Conservation (phyloP, 176 grass and related monocot genomes). For the Thinopyrum elongatum region DNA sequence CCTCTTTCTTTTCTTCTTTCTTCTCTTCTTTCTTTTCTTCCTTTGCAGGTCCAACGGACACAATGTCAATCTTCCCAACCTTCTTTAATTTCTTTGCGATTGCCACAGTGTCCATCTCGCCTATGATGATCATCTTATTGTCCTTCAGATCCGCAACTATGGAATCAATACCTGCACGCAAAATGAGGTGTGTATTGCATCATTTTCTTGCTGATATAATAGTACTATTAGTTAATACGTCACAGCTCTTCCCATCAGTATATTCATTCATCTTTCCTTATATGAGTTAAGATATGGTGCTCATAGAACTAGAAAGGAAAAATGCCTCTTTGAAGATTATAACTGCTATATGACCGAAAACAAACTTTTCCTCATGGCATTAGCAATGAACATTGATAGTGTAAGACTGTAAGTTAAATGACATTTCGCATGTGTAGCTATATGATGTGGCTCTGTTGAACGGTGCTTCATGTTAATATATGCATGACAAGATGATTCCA, state of each 20-base stretch:
- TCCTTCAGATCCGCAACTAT: slow-evolving; percentile 91
- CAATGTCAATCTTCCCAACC: slow-evolving; percentile 78
- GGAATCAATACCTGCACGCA: slow-evolving; percentile 68
- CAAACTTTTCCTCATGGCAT: not conserved
- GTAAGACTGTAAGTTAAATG: not conserved
- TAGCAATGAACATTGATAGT: not conserved
- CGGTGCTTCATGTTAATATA: slow-evolving; percentile 1
- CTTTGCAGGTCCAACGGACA: slow-evolving; percentile 86
- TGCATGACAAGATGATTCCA: not conserved
- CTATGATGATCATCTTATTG: slow-evolving; percentile 85
- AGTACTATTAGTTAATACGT: not conserved
- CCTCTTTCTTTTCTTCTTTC: slow-evolving; percentile 69
- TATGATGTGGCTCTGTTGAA: not conserved
- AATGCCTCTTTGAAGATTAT: not conserved
- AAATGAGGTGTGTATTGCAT: slow-evolving; percentile 29
- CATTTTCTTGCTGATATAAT: slow-evolving; percentile 15
- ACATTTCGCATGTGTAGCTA: not conserved
- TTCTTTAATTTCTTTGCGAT: slow-evolving; percentile 96
- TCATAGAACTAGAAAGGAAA: not conserved
- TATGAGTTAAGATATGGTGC: not conserved
- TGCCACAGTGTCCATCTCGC: slow-evolving; percentile 80
- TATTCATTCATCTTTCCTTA: not conserved
- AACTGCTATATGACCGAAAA: not conserved
- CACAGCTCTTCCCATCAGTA: not conserved
- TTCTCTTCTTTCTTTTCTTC: slow-evolving; percentile 91